Conservation (phyloP, 1,284 basidiomycete species). For the Violaceomyces palustris region DNA sequence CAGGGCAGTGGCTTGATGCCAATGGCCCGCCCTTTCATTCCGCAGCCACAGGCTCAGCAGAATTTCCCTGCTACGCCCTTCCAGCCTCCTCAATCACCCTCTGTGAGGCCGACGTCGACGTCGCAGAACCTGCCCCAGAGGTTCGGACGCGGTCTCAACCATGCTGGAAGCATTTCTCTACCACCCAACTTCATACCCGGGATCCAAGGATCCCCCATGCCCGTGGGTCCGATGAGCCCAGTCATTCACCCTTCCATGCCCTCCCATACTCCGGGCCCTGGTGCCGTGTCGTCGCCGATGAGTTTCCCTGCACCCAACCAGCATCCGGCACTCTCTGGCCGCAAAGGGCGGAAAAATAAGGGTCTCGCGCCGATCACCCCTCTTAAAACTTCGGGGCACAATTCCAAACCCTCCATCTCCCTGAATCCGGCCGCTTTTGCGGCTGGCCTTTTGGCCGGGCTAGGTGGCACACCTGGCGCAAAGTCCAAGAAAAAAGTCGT, state of each 20-base stretch:
- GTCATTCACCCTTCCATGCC: conserved; percentile 7
- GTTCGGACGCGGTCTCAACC: conserved; percentile 11
- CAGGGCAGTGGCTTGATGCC: conserved; percentile 7
- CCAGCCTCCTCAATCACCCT: not conserved
- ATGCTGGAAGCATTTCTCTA: conserved; percentile 1
- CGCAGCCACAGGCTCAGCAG: conserved; percentile 2
- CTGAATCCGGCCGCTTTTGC: conserved; percentile 38
- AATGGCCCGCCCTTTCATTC: not conserved
- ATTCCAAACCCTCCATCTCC: conserved; percentile 41
- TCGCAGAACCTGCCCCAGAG: conserved; percentile 1
- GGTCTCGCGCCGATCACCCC: conserved; percentile 27
- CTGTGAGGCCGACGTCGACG: too few species aligned
- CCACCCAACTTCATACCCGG: not conserved
- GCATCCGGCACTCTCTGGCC: too few species aligned
- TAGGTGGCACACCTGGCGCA: too few species aligned
- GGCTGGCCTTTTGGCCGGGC: conserved; percentile 19
- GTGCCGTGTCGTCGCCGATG: not conserved
- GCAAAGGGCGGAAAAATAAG: conserved; percentile 9
- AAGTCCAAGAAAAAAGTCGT: conserved; percentile 23
- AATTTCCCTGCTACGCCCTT: conserved; percentile 3
- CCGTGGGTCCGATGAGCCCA: conserved; percentile 2
- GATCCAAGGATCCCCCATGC: not conserved
- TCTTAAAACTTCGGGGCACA: conserved; percentile 41
- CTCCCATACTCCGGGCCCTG: not conserved
- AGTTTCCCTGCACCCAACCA: conserved; percentile 1